Conservation (phyloP, 1,139 yeast genomes). For the Scheffersomyces titani region DNA sequence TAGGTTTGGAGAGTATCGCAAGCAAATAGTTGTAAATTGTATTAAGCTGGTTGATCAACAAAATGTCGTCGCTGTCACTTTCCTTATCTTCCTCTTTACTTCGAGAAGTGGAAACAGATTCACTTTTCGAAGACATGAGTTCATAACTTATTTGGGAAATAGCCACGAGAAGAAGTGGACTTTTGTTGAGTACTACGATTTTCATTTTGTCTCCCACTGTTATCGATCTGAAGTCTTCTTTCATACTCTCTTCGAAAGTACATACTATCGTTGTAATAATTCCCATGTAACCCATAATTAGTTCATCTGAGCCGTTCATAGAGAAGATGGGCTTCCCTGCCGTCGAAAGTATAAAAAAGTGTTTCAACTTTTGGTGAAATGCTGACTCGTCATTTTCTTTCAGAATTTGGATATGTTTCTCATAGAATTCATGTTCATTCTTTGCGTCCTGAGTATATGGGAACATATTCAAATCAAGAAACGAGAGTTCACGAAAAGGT, state of each 20-base stretch:
- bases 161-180: constrained; percentile 76
- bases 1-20: constrained; percentile 76
- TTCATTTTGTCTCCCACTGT: constrained; percentile 37
- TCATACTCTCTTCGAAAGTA: constrained; percentile 51
- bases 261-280: constrained; percentile 67
- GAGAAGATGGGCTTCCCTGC: constrained; percentile 95
- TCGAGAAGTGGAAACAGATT: not conserved
- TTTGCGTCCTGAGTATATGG: constrained; percentile 2
- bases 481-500: constrained; percentile 2
- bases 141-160: constrained; percentile 54
- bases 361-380: constrained; percentile 56
- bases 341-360: constrained; percentile 77
- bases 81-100: constrained; percentile 5
- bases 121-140: constrained; percentile 10
- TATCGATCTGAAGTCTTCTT: constrained; percentile 31
- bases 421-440: constrained; percentile 14
- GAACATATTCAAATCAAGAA: constrained; percentile 12
- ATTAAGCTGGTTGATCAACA: constrained; percentile 62
- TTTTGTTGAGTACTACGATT: constrained; percentile 61
- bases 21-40: constrained; percentile 78
- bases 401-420: constrained; percentile 14
- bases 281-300: constrained; percentile 75
- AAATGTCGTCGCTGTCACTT: constrained; percentile 31
- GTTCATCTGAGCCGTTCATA: constrained; percentile 72
- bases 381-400: constrained; percentile 21